Conservation (phyloP, 495 filamentous ascomycete species). For the Xylaria scruposa region DNA sequence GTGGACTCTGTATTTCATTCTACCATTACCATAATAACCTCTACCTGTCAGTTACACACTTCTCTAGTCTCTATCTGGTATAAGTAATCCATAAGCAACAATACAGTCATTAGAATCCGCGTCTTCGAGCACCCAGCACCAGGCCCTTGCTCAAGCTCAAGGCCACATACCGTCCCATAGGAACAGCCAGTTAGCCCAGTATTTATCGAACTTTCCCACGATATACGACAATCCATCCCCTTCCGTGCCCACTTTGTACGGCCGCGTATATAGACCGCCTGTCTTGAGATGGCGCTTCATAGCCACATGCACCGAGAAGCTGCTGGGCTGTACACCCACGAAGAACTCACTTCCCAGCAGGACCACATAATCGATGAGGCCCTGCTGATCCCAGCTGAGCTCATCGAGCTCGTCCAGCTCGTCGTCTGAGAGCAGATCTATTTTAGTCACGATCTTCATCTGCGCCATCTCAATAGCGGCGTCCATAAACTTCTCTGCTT, state of each 20-base stretch:
- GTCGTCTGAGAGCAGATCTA: constrained; percentile 40
- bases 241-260: constrained; percentile 51
- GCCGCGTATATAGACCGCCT: constrained; percentile 49
- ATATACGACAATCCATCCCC: constrained; percentile 53
- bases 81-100: constrained; percentile 14
- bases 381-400: constrained; percentile 56
- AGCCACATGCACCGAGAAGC: constrained; percentile 55
- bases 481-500: constrained; percentile 46
- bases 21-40: neutral
- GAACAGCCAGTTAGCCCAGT: constrained; percentile 55
- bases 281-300: constrained; percentile 50
- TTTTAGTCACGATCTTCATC: constrained; percentile 46
- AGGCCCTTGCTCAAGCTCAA: constrained; percentile 28
- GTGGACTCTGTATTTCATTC: neutral
- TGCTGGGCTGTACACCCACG: constrained; percentile 51
- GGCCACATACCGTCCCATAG: constrained; percentile 57
- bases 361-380: constrained; percentile 50
- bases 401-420: constrained; percentile 44
- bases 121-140: neutral
- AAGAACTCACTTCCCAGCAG: constrained; percentile 51
- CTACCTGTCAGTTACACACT: neutral
- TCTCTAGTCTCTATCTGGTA: constrained; percentile 14
- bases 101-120: neutral
- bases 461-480: constrained; percentile 40
- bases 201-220: constrained; percentile 50